These are phyloP conservation scores for Vanrija sp. DNA, from an alignment of 1,284 basidiomycete species.

Conservation along the genomic window DNA sequence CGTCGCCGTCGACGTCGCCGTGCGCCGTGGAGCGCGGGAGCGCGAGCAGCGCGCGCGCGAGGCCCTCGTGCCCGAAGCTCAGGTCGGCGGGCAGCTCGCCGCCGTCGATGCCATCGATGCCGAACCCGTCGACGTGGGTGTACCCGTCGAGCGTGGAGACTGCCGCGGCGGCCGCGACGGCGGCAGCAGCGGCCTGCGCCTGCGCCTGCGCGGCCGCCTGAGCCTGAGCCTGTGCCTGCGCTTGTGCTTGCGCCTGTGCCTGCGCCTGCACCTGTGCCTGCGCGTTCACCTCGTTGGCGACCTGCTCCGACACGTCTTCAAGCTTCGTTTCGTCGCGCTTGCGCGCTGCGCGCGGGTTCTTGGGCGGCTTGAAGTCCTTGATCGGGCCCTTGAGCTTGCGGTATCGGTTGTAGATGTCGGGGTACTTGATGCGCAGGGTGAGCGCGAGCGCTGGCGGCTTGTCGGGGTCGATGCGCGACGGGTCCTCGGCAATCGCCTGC, in stretches of 20 bases:
- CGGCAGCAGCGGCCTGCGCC: not conserved
- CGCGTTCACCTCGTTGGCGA: not conserved
- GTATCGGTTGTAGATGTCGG: slow-evolving; percentile 48
- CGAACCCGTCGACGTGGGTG: slow-evolving; percentile 5
- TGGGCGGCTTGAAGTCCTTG: slow-evolving; percentile 33
- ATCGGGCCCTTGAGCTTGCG: slow-evolving; percentile 44
- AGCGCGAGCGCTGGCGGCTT: slow-evolving; percentile 39
- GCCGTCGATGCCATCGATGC: slow-evolving; percentile 6
- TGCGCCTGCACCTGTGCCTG: not conserved
- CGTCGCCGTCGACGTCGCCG: slow-evolving; percentile 5
- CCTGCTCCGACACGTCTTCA: not conserved
- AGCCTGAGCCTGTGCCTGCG: not conserved
- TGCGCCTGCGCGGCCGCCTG: not conserved
- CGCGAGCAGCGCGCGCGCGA: slow-evolving; percentile 19
- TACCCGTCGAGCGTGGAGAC: not conserved
- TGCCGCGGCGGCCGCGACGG: not conserved
- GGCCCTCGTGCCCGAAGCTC: slow-evolving; percentile 14
- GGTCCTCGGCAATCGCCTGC: slow-evolving; percentile 33
- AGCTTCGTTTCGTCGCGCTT: slow-evolving; percentile 1
- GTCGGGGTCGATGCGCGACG: slow-evolving; percentile 26
- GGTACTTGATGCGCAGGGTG: slow-evolving; percentile 42
- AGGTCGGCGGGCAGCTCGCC: slow-evolving; percentile 1
- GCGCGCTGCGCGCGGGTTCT: slow-evolving; percentile 15
- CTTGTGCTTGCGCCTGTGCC: not conserved
- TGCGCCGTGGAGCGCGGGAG: slow-evolving; percentile 7